Evolutionary conservation across 164 flowering plant species (phyloP).

Genomic region (Nymphaea colorata): DNA sequence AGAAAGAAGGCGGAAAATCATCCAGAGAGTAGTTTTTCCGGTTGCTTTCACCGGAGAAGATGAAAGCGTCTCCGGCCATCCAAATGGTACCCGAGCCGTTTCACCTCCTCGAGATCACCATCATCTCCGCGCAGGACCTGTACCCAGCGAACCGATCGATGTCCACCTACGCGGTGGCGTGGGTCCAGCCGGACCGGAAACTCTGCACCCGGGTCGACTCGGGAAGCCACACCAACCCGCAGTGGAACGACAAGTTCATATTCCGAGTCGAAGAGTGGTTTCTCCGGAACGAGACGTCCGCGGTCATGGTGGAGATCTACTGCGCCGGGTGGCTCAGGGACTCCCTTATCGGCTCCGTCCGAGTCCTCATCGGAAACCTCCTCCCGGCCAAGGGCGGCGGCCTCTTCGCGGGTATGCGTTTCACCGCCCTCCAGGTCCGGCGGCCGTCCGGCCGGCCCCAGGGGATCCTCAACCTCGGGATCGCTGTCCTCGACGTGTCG

Average conservation of each 20-base stretch:
- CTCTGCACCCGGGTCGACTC: slow-evolving; percentile 57
- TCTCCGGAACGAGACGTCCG: slow-evolving; percentile 48
- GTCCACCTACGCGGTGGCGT: slow-evolving; percentile 68
- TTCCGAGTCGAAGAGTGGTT: slow-evolving; percentile 72
- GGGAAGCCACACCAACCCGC: slow-evolving; percentile 42
- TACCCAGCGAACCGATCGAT: slow-evolving; percentile 31
- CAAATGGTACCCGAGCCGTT: slow-evolving; percentile 1
- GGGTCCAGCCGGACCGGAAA: slow-evolving; percentile 60
- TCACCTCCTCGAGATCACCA: slow-evolving; percentile 68
- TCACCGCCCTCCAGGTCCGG: slow-evolving; percentile 58
- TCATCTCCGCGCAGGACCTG: slow-evolving; percentile 80
- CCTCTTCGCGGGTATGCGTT: slow-evolving; percentile 25
- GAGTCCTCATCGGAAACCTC: slow-evolving; percentile 54
- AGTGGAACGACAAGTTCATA: slow-evolving; percentile 92
- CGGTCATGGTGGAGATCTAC: slow-evolving; percentile 64
- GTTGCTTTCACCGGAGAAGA: too few relatives aligned
- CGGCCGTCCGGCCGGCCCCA: slow-evolving; percentile 87
- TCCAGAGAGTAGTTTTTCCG: too few relatives aligned
- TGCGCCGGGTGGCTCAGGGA: slow-evolving; percentile 35
- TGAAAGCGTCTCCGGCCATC: too few relatives aligned
- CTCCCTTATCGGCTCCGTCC: slow-evolving; percentile 59
- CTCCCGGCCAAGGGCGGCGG: slow-evolving; percentile 23
- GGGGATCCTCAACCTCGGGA: slow-evolving; percentile 84
- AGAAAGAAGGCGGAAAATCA: too few relatives aligned
- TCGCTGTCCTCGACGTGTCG: slow-evolving; percentile 59